Evolutionary conservation across 345 rosid species (phyloP), one percentile per base, ranked within the genome.

Genomic region (Acer campestre): DNA sequence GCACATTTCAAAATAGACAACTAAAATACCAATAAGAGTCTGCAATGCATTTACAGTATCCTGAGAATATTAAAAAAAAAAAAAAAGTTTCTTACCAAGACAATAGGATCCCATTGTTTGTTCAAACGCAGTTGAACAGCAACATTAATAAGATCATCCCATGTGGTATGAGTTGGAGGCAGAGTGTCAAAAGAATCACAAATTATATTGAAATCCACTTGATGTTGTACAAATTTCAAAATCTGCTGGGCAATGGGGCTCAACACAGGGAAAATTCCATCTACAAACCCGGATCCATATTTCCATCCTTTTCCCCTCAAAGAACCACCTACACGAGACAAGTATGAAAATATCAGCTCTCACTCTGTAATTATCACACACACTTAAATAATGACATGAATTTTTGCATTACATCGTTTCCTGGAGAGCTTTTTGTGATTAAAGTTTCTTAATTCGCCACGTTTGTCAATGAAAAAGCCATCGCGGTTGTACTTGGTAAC

Each of bases 251-350:
- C 95, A 79, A 79, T 77, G 65, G 98, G 94, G 70, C 97, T 90
- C 72, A 93, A 70, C 38, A 95, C 98, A 3, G 98, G 98, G 84
- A 95, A 95, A 20, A 95, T 86, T 61, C 98, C 98, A 86, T 95
- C 98, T 0, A 93, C 98, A 76, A 95, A 95, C 3, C 98, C 98
- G 10, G 98, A 95, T 31, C 98, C 98, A 31, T 95, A 95, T 79
- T 95, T 93, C 98, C 98, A 93, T 80, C 98, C 98, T 81, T 85
- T 75, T 29, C 98, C 97, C 38, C 92, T 93, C 77, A 95, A 86
- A 79, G 97, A 85, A 35, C 98, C 98, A 82, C 95, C 98, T 95
- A 79, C 75, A 35, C 38, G 38, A 35, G 38, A 35, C 38, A 35
- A 35, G 38, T 35, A 35, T 35, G 38, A 4, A 35, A 35, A 4